These are phyloP conservation scores for Lagerstroemia speciosa DNA, from an alignment of 345 rosid species.

Conservation along the genomic window DNA sequence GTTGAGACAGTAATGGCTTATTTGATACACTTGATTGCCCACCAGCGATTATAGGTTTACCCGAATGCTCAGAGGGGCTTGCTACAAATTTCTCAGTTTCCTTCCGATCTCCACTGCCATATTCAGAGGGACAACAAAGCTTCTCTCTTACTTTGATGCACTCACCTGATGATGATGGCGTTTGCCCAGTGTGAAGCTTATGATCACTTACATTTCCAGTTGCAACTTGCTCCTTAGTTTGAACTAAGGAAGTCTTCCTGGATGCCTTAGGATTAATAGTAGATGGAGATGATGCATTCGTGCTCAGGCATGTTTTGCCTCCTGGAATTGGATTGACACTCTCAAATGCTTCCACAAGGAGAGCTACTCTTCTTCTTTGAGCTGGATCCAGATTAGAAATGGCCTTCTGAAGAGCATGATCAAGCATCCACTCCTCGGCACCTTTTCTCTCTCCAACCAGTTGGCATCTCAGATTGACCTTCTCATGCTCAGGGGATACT, in stretches of 20 bases:
- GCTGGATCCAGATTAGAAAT: slow-evolving; percentile 64
- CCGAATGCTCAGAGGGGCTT: no score
- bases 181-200: slow-evolving; percentile 6
- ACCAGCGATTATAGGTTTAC: no score
- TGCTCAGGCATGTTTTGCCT: slow-evolving; percentile 15
- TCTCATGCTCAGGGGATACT: slow-evolving; percentile 53
- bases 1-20: no score
- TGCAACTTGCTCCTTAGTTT: slow-evolving; percentile 14
- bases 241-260: slow-evolving; percentile 14
- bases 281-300: slow-evolving; percentile 21
- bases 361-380: slow-evolving; percentile 65
- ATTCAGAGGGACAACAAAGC: neutral
- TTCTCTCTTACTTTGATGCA: neutral
- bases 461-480: slow-evolving; percentile 57
- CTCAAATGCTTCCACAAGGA: slow-evolving; percentile 97
- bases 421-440: slow-evolving; percentile 95
- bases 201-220: slow-evolving; percentile 12
- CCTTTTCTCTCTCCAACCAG: slow-evolving; percentile 49
- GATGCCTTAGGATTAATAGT: slow-evolving; percentile 29
- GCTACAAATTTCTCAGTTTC: neutral
- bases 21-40: no score
- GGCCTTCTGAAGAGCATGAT: slow-evolving; percentile 67
- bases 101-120: neutral
- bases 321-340: slow-evolving; percentile 50
- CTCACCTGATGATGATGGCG: neutral